Evolutionary conservation across 1,284 basidiomycete genomes (phyloP).

Genomic region (Ganoderma lingzhi): DNA sequence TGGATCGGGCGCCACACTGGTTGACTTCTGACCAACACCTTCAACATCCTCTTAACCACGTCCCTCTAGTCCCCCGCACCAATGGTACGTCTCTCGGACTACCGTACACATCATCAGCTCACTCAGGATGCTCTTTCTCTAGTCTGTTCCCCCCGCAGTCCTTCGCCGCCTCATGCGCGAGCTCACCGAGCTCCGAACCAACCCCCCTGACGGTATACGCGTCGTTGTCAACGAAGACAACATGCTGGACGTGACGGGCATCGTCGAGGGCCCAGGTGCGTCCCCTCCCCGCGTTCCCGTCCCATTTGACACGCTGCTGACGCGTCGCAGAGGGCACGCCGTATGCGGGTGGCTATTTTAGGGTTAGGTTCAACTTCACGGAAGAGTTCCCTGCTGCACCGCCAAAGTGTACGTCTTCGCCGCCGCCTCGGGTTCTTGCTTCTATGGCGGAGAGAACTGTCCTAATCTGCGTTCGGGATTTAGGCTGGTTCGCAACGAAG

Average conservation of each 20-base stretch:
- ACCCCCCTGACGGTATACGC: slow-evolving; percentile 89
- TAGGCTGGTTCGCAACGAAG: slow-evolving; percentile 91
- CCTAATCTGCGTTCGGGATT: neutral
- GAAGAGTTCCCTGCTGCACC: slow-evolving; percentile 92
- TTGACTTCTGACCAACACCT: slow-evolving; percentile 38
- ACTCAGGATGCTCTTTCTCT: neutral
- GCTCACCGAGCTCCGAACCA: slow-evolving; percentile 78
- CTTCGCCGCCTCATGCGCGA: slow-evolving; percentile 87
- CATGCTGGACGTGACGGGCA: slow-evolving; percentile 81
- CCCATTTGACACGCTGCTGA: slow-evolving; percentile 38
- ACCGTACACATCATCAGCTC: neutral
- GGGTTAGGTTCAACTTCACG: slow-evolving; percentile 86
- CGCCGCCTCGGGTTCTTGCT: neutral
- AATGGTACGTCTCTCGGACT: neutral
- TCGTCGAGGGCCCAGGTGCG: slow-evolving; percentile 83
- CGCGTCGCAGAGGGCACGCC: slow-evolving; percentile 81
- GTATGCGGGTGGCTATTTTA: slow-evolving; percentile 92
- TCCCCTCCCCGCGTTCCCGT: slow-evolving; percentile 28
- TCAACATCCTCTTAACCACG: slow-evolving; percentile 23
- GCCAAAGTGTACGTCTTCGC: slow-evolving; percentile 79
- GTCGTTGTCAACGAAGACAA: slow-evolving; percentile 86
- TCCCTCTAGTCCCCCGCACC: neutral
- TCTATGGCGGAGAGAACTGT: neutral
- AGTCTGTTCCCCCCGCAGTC: slow-evolving; percentile 59
- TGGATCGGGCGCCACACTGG: slow-evolving; percentile 37